Conservation (phyloP, 2,329 filamentous ascomycete genomes). For the Fusarium xylarioides region DNA sequence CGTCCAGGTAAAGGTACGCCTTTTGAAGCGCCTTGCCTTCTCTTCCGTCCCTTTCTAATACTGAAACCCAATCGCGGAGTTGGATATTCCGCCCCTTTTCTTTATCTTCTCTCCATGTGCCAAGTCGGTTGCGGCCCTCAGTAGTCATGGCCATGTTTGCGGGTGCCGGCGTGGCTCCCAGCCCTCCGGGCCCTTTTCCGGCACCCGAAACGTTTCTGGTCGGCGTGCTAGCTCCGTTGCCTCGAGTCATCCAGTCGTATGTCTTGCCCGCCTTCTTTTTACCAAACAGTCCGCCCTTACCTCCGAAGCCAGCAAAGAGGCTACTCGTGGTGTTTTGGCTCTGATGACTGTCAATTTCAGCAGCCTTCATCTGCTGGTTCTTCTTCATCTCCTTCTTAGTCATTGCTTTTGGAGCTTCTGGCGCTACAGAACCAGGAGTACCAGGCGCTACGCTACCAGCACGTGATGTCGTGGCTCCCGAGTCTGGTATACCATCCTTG, state of each 20-base stretch:
- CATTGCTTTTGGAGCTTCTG: slow-evolving; percentile 73
- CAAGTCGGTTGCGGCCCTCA: slow-evolving; percentile 70
- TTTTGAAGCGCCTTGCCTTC: slow-evolving; percentile 70
- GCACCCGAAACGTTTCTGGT: slow-evolving; percentile 48
- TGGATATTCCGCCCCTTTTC: slow-evolving; percentile 83
- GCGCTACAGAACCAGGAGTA: slow-evolving; percentile 69
- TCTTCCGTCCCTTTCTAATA: slow-evolving; percentile 80
- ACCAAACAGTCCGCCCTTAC: slow-evolving; percentile 64
- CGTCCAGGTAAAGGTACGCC: slow-evolving; percentile 64
- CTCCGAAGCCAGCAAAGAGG: slow-evolving; percentile 73
- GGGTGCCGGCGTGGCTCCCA: slow-evolving; percentile 43
- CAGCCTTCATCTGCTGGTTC: slow-evolving; percentile 78
- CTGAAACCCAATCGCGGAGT: slow-evolving; percentile 81
- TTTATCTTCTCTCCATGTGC: slow-evolving; percentile 81
- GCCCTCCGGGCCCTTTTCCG: slow-evolving; percentile 47
- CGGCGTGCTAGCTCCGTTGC: slow-evolving; percentile 64
- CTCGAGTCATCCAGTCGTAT: slow-evolving; percentile 78
- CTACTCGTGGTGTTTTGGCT: slow-evolving; percentile 86
- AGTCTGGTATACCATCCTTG: slow-evolving; percentile 63
- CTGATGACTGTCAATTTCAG: slow-evolving; percentile 80
- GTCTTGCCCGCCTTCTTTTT: slow-evolving; percentile 72
- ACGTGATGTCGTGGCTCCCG: slow-evolving; percentile 58
- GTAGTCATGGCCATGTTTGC: slow-evolving; percentile 58
- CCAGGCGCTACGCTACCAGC: slow-evolving; percentile 66
- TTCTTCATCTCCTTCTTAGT: slow-evolving; percentile 89